Base-by-base conservation (phyloP, 2,329 filamentous ascomycete genomes). In the Davidsoniella neocaledoniae region DNA sequence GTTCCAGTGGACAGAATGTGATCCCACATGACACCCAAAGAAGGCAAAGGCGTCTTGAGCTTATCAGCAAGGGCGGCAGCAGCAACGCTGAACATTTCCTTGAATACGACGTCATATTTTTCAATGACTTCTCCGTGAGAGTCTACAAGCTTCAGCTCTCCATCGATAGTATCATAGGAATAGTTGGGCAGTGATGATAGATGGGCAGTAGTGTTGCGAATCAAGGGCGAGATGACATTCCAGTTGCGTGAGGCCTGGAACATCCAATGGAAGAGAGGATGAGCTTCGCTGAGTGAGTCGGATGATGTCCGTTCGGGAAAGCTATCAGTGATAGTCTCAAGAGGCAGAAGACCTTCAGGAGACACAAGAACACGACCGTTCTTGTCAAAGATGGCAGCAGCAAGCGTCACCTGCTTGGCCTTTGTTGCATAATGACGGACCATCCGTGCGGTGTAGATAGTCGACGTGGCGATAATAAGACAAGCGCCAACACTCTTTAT, bases 231-330 rank as follows among this genome's bases (percentile, higher is more conserved):
- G 23, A 94, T 72, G 39, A 76, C 73, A 6, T 65, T 60, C 87
- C 87, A 94, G 61, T 87, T 82, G 52, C 79, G 74, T 5, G 83
- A 85, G 2, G 86, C 83, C 51, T 83, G 76, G 60, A 84, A 93
- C 58, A 91, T 81, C 87, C 87, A 94, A 46, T 87, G 77, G 63
- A 91, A 94, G 1, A 88, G 77, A 0, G 83, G 77, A 59, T 94
- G 86, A 0, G 77, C 75, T 21, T 79, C 78, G 50, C 78, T 79
- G 58, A 94, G 88, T 12, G 80, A 76, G 53, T 93, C 85, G 53
- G 80, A 77, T 48, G 81, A 64, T 55, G 56, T 63, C 58, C 61
- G 52, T 61, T 83, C 79, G 38, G 85, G 64, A 60, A 86, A 86
- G 12, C 79, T 79, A 61, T 81, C 81, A 1, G 86, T 91, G 54